Evolutionary conservation across 441 rosid species (phyloP).

Genomic region (Gossypium gossypioides): DNA sequence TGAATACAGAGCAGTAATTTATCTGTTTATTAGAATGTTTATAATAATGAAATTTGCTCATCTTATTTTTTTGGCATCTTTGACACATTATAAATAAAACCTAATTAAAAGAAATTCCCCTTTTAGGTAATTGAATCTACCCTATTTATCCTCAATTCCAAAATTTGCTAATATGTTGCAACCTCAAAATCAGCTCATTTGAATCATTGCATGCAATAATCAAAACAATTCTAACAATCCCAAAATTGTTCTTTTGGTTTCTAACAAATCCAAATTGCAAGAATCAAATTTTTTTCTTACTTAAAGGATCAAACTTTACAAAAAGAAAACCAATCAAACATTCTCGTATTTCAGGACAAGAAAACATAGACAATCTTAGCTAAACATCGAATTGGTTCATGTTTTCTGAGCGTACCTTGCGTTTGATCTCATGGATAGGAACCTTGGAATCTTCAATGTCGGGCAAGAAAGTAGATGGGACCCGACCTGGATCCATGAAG

Average conservation of each 20-base stretch:
- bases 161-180: not conserved
- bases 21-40: not conserved
- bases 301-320: not conserved
- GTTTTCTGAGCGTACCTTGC: constrained; percentile 41
- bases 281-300: not conserved
- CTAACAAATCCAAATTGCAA: not conserved
- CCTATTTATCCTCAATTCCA: not conserved
- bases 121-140: not conserved
- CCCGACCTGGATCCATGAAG: constrained; percentile 77
- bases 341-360: too few relatives aligned
- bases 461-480: constrained; percentile 56
- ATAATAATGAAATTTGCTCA: not conserved
- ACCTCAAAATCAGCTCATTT: constrained; percentile 2
- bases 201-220: not conserved
- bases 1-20: not conserved
- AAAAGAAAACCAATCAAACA: not conserved
- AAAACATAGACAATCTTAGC: not conserved
- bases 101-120: not conserved
- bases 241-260: not conserved
- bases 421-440: constrained; percentile 79
- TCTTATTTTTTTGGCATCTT: not conserved
- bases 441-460: constrained; percentile 55
- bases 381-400: not conserved
- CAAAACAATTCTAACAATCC: constrained; percentile 1
- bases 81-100: not conserved